Base-by-base conservation (phyloP, 148 eudicot species). In the Cornus florida region DNA sequence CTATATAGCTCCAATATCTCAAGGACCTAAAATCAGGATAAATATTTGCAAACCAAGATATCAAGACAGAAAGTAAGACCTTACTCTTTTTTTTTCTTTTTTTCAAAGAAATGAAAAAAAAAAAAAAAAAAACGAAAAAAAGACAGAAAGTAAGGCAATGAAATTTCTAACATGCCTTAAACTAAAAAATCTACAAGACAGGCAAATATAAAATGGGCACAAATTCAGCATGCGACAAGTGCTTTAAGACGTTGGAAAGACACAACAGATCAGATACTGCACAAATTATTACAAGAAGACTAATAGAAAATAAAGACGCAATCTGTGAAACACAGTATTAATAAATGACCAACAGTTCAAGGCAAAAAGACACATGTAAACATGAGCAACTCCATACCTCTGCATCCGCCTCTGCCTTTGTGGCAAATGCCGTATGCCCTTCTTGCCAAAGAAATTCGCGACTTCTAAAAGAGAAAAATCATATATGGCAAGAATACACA, bases 361-460 rank as follows among this genome's bases (percentile, higher is more conserved):
- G 12, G 14, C 17, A 48, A 48, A 48, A 48, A 0, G 1, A 48
- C 12, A 48, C 10, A 1, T 48, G 53, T 8, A 48, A 48, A 48
- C 0, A 8, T 48, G 12, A 12, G 59, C 3, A 13, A 53, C 59
- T 16, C 17, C 72, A 53, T 90, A 96, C 99, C 98, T 97, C 99
- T 53, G 82, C 70, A 84, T 94, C 99, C 41, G 99, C 99, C 79
- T 97, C 99, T 70, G 76, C 91, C 87, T 92, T 90, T 39, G 99
- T 90, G 71, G 98, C 97, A 86, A 92, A 92, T 66, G 99, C 99
- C 3, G 99, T 97, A 73, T 97, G 99, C 11, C 99, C 99, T 85
- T 97, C 99, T 84, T 97, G 99, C 99, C 99, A 94, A 72, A 94
- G 97, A 83, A 94, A 97, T 82, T 97, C 99, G 64, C 99, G 93